A percentile compares a stretch with the other conserved stretches of the same genome.
These are phyloP conservation scores for Sporisorium graminicola DNA, from an alignment of 1,284 basidiomycete genomes.

Conservation along the genomic window DNA sequence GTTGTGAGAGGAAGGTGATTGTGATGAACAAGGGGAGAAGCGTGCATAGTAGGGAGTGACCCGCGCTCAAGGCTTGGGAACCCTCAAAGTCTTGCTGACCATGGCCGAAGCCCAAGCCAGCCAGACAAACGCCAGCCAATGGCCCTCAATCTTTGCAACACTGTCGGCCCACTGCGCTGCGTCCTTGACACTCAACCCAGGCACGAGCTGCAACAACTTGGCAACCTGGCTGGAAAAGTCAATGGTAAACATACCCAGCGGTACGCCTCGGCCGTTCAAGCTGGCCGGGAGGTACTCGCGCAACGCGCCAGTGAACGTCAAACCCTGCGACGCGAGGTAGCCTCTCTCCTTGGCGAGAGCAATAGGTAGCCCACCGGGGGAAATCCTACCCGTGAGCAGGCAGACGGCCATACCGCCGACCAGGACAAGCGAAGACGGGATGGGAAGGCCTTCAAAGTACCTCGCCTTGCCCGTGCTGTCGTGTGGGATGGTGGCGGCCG, in stretches of 20 bases:
- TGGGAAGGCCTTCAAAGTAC: constrained; percentile 98
- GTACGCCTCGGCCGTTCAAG: constrained; percentile 49
- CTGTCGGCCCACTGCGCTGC: constrained; percentile 19
- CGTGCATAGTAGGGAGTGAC: not conserved
- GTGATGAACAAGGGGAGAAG: not conserved
- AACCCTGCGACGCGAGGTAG: constrained; percentile 36
- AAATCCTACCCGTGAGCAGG: constrained; percentile 77
- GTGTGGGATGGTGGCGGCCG: constrained; percentile 92
- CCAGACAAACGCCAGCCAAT: constrained; percentile 62
- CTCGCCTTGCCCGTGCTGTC: constrained; percentile 86
- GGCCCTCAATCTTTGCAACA: constrained; percentile 49
- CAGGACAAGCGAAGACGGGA: constrained; percentile 87
- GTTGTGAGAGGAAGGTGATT: not conserved
- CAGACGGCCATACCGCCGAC: constrained; percentile 86
- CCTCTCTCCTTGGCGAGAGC: constrained; percentile 48
- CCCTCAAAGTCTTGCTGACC: constrained; percentile 66
- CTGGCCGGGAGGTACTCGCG: constrained; percentile 46
- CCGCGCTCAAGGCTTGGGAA: constrained; percentile 63
- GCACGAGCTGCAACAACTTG: constrained; percentile 25
- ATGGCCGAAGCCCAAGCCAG: constrained; percentile 63
- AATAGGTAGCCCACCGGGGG: constrained; percentile 51
- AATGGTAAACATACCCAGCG: constrained; percentile 53
- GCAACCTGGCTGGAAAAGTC: constrained; percentile 42
- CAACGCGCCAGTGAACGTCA: constrained; percentile 57
- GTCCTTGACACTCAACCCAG: constrained; percentile 12